Evolutionary conservation across 768 basidiomycete species (phyloP).

Genomic region (Leccinum subgranulosum): DNA sequence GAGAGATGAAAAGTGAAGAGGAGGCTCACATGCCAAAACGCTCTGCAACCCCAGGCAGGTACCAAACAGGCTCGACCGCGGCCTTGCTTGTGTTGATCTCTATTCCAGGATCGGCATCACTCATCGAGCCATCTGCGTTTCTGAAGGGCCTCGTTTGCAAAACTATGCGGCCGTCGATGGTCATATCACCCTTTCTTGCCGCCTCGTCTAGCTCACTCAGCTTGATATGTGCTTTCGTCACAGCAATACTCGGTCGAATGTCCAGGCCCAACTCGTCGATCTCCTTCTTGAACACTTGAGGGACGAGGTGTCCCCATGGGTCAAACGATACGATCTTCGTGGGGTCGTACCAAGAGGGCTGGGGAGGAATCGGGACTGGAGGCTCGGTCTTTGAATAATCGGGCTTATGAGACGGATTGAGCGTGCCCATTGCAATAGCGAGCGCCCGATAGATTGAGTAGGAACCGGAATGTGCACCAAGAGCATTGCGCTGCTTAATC

Average conservation of each 20-base stretch:
- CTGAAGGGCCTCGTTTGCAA: constrained; percentile 59
- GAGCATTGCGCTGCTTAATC: constrained; percentile 88
- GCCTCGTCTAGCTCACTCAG: constrained; percentile 88
- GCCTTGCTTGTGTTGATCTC: constrained; percentile 91
- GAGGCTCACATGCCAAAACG: constrained; percentile 83
- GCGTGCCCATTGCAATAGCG: constrained; percentile 85
- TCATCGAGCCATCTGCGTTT: constrained; percentile 61
- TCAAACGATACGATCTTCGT: constrained; percentile 89
- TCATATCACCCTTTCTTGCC: constrained; percentile 66
- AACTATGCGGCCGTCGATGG: constrained; percentile 81
- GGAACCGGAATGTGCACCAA: constrained; percentile 91
- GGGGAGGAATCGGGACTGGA: constrained; percentile 72
- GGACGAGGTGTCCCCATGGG: constrained; percentile 89
- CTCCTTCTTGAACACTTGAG: constrained; percentile 62
- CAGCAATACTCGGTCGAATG: constrained; percentile 87
- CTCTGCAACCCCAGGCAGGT: constrained; percentile 88
- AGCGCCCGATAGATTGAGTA: constrained; percentile 95
- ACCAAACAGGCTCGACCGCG: constrained; percentile 97
- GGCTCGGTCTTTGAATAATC: constrained; percentile 84
- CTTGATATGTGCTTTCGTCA: constrained; percentile 94
- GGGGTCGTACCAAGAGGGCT: constrained; percentile 73
- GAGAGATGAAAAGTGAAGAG: neutral
- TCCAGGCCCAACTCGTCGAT: constrained; percentile 70
- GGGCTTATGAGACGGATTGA: constrained; percentile 76
- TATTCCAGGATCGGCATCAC: constrained; percentile 65